Conservation (phyloP, 495 filamentous ascomycete species). For the Aspergillus coremiiformis region DNA sequence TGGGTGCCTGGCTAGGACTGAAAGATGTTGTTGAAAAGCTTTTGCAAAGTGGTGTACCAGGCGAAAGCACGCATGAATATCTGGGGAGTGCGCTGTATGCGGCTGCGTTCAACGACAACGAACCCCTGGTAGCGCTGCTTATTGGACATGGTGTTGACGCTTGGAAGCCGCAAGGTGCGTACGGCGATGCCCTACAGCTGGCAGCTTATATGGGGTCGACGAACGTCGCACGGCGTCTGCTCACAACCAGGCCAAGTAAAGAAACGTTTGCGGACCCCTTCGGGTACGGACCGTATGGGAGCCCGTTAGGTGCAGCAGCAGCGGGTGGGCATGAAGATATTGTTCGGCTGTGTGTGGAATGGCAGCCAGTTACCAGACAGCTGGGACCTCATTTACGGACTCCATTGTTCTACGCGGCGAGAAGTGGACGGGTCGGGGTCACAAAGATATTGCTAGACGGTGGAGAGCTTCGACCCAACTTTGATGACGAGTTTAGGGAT, state of each 20-base stretch:
- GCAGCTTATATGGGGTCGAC: background rate
- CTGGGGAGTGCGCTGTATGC: constrained; percentile 4
- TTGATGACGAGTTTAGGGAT: background rate
- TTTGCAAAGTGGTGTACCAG: background rate
- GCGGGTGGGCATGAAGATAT: background rate
- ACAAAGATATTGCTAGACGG: background rate
- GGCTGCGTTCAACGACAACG: background rate
- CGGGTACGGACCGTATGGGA: constrained; percentile 1
- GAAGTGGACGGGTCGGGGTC: background rate
- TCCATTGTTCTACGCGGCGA: background rate
- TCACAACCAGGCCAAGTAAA: background rate
- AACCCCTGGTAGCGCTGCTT: background rate
- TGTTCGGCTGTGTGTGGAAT: background rate
- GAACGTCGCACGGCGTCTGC: background rate
- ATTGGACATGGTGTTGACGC: background rate
- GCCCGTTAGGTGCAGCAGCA: constrained; percentile 2
- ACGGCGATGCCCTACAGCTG: constrained; percentile 1
- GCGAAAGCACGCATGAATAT: background rate
- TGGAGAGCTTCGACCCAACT: background rate
- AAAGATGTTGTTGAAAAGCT: background rate
- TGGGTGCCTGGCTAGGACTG: constrained; percentile 3
- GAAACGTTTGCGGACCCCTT: background rate
- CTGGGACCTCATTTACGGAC: background rate
- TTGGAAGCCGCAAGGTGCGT: background rate
- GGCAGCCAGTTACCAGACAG: background rate